Evolutionary conservation across 345 rosid species (phyloP), one percentile per base, ranked within the genome.

Genomic region (Dipteronia sinensis): DNA sequence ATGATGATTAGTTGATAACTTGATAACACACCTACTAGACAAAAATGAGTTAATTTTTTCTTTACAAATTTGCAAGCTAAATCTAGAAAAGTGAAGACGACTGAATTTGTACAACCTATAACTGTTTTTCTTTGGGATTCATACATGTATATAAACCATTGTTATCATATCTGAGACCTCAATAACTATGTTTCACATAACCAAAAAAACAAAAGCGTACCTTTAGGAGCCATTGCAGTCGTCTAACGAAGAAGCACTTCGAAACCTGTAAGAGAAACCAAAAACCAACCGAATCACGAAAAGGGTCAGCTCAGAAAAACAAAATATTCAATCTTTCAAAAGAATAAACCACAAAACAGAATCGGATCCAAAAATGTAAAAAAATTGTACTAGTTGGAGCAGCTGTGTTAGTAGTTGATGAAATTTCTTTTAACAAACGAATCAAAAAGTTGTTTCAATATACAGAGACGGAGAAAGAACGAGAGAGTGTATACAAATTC

Each of bases 191-290:
- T 1, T 22, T 42, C 46, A 42, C 46, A 42, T 8, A 42, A 42
- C 9, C 11, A 8, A 8, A 42, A 42, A 42, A 2, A 31, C 34
- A 69, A 44, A 11, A 65, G 9, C 16, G 49, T 76, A 83, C 87
- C 89, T 84, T 82, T 86, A 7, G 87, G 89, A 79, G 89, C 81
- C 89, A 86, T 86, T 76, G 76, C 23, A 46, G 62, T 31, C 20
- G 53, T 29, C 46, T 58, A 1, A 8, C 0, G 6, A 74, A 49
- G 2, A 63, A 29, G 22, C 62, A 65, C 70, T 67, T 47, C 70
- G 17, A 47, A 74, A 49, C n/a, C 70, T 74, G 70, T 49, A 16
- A 47, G 63, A 47, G 7, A 15, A 59, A 59, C 47, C 6, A 15
- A 47, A 64, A 29, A 16, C 12, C 11, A 34, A 23, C 49, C 15